Conservation (phyloP, 768 basidiomycete species). For the Mycena pura region DNA sequence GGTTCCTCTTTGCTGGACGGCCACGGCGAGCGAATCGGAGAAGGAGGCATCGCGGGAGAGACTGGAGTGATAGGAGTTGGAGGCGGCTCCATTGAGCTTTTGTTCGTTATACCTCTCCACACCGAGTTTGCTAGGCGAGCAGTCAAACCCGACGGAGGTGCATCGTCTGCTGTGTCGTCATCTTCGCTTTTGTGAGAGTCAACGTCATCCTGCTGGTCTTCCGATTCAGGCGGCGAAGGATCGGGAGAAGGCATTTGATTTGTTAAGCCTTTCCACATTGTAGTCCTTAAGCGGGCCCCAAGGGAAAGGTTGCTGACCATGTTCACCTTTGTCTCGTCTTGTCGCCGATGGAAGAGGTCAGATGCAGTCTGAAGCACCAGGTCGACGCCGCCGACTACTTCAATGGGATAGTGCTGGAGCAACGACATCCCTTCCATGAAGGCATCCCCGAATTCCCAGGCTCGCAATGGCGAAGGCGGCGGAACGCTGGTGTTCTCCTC, state of each 20-base stretch:
- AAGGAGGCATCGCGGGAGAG: constrained; percentile 41
- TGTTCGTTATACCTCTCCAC: constrained; percentile 81
- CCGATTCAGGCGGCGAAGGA: constrained; percentile 43
- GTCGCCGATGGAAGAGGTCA: constrained; percentile 63
- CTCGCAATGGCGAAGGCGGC: constrained; percentile 51
- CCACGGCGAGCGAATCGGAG: constrained; percentile 34
- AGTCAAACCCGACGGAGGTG: constrained; percentile 45
- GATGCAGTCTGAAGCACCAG: constrained; percentile 69
- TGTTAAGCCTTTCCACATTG: constrained; percentile 73
- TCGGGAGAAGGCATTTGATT: constrained; percentile 53
- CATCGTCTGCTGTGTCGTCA: constrained; percentile 40
- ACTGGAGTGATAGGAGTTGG: constrained; percentile 45
- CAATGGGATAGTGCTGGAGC: constrained; percentile 69
- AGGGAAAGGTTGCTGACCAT: constrained; percentile 50
- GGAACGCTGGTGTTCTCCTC: constrained; percentile 46
- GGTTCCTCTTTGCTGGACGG: constrained; percentile 25
- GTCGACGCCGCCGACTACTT: constrained; percentile 73
- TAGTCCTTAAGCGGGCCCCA: constrained; percentile 61
- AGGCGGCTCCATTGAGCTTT: constrained; percentile 72
- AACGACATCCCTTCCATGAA: constrained; percentile 72
- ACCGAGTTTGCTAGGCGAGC: constrained; percentile 67
- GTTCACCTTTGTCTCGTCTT: constrained; percentile 41
- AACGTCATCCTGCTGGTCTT: constrained; percentile 41
- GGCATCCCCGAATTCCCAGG: constrained; percentile 64
- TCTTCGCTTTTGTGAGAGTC: constrained; percentile 32